These are phyloP conservation scores for Fusarium sp. DNA, from an alignment of 2,329 filamentous ascomycete species.

Conservation along the genomic window DNA sequence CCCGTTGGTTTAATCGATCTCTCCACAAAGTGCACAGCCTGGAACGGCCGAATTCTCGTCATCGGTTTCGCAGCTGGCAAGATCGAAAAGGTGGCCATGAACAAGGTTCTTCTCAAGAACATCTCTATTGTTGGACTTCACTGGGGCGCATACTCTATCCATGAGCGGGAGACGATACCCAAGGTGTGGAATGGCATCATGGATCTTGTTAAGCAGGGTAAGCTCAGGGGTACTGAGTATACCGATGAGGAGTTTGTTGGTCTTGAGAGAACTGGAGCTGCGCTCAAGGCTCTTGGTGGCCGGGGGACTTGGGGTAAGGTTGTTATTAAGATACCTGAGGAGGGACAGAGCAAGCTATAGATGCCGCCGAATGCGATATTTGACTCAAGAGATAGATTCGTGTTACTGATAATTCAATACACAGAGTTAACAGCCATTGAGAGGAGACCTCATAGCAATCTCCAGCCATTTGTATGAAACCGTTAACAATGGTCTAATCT, in stretches of 20 bases:
- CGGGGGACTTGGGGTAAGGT: conserved; percentile 97
- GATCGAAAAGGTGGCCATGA: conserved; percentile 93
- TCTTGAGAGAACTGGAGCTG: conserved; percentile 79
- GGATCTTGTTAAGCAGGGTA: conserved; percentile 77
- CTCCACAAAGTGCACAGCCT: conserved; percentile 90
- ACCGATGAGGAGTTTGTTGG: conserved; percentile 84
- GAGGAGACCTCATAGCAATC: background rate
- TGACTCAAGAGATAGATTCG: background rate
- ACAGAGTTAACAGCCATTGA: background rate
- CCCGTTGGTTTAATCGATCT: conserved; percentile 90
- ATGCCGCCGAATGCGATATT: background rate
- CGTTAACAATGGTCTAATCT: conserved; percentile 16
- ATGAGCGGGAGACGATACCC: conserved; percentile 75
- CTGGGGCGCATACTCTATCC: conserved; percentile 85
- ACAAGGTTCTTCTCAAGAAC: conserved; percentile 93
- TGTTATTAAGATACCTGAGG: conserved; percentile 83
- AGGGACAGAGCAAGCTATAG: conserved; percentile 66
- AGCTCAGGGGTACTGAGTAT: conserved; percentile 85
- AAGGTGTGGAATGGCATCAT: conserved; percentile 86
- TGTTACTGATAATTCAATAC: background rate
- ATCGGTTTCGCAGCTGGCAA: conserved; percentile 80
- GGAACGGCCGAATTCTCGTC: conserved; percentile 89
- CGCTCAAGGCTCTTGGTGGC: conserved; percentile 79
- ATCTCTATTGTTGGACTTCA: conserved; percentile 89
- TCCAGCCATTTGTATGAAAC: background rate